Evolutionary conservation across 2,329 filamentous ascomycete genomes (phyloP).

Genomic region (Helotiales sp.): DNA sequence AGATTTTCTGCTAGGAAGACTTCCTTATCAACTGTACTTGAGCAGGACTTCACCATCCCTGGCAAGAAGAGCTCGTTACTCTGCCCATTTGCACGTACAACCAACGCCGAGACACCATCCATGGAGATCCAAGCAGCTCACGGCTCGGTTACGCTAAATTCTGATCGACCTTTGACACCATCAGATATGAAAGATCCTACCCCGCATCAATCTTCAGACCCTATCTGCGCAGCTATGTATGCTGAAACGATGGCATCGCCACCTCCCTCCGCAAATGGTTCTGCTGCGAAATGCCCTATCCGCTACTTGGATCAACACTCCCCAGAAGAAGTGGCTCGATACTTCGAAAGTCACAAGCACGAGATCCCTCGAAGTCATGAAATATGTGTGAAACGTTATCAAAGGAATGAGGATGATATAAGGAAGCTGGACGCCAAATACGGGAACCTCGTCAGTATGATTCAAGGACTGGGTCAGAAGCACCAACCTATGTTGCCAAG

Average conservation of each 20-base stretch:
- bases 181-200: conserved; percentile 40
- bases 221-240: conserved; percentile 64
- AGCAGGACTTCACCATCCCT: conserved; percentile 87
- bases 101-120: conserved; percentile 14
- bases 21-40: conserved; percentile 66
- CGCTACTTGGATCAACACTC: conserved; percentile 90
- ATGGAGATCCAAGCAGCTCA: conserved; percentile 22
- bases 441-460: conserved; percentile 84
- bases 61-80: conserved; percentile 77
- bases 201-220: conserved; percentile 54
- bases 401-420: conserved; percentile 82
- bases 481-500: conserved; percentile 83
- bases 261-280: conserved; percentile 49
- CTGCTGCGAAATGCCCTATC: conserved; percentile 78
- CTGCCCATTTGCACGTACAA: conserved; percentile 69
- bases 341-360: conserved; percentile 94
- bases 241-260: conserved; percentile 51
- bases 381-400: conserved; percentile 86
- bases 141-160: conserved; percentile 26
- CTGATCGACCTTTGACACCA: conserved; percentile 27
- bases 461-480: conserved; percentile 82
- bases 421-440: conserved; percentile 92
- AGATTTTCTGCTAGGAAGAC: conserved; percentile 47
- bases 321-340: conserved; percentile 88
- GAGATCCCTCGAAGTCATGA: conserved; percentile 92